Conservation (phyloP, 345 rosid species). For the Aquilaria sinensis region DNA sequence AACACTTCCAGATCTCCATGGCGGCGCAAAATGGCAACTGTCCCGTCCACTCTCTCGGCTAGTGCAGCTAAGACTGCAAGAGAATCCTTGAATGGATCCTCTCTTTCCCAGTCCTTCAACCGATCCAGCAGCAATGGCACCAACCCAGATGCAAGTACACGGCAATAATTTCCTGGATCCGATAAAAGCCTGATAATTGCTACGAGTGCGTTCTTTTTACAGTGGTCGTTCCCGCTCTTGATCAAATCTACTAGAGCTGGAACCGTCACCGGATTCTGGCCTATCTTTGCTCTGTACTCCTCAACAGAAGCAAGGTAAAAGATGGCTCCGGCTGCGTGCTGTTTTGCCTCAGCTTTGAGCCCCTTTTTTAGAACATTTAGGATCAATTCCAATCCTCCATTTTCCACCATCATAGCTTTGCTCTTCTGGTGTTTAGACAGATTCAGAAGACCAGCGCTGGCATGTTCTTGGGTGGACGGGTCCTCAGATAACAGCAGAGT, state of each 20-base stretch:
- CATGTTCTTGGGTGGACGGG: slow-evolving; percentile 46
- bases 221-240: slow-evolving; percentile 28
- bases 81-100: slow-evolving; percentile 49
- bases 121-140: slow-evolving; percentile 49
- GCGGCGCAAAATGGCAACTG: slow-evolving; percentile 38
- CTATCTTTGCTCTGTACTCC: slow-evolving; percentile 56
- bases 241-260: slow-evolving; percentile 48
- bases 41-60: slow-evolving; percentile 59
- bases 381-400: slow-evolving; percentile 41
- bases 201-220: slow-evolving; percentile 67
- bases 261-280: slow-evolving; percentile 53
- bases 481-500: slow-evolving; percentile 34
- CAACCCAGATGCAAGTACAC: slow-evolving; percentile 48
- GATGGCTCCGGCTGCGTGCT: slow-evolving; percentile 62
- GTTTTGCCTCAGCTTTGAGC: slow-evolving; percentile 44
- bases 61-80: slow-evolving; percentile 62
- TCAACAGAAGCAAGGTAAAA: slow-evolving; percentile 62
- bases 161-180: slow-evolving; percentile 46
- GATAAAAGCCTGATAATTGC: slow-evolving; percentile 56
- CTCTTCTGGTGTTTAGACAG: slow-evolving; percentile 57
- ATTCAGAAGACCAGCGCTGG: slow-evolving; percentile 62
- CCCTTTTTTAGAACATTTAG: slow-evolving; percentile 45
- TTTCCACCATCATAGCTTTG: slow-evolving; percentile 42
- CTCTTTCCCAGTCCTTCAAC: slow-evolving; percentile 34
- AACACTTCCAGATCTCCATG: slow-evolving; percentile 41